Base-by-base conservation (phyloP, 345 rosid genomes). In the Acer campestre region DNA sequence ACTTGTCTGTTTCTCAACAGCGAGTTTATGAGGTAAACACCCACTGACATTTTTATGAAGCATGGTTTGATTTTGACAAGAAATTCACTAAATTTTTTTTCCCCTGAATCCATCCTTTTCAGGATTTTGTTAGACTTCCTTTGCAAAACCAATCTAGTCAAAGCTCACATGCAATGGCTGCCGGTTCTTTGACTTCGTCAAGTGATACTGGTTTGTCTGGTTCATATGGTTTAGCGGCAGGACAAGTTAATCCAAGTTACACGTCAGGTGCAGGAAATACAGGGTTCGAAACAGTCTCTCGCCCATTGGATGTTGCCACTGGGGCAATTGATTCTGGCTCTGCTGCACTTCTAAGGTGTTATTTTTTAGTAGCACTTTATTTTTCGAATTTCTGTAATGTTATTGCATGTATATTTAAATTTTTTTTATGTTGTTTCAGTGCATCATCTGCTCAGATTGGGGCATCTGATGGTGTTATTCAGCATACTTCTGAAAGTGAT, bases 61-160 rank as follows among this genome's bases (percentile, higher is more conserved):
- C 20, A 51, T 74, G 49, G 53, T 65, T 58, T 71, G 61, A 31
- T 71, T 22, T 68, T 64, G 3, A 68, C 76, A 75, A 76, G 76
- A 51, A 58, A 71, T 79, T 61, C 44, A 62, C 56, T 68, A 75
- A 69, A 61, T 14, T 29, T 42, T 64, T 75, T 38, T 51, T 27
- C 18, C 23, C 1, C 62, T 35, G 40, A 40, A 70, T 61, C 63
- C 48, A 59, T 66, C 31, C 29, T 63, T 84, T 86, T 72, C 83
- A 96, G 99, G 99, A 96, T 78, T 96, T 96, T 79, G 93, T 94
- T 84, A 91, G 97, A 82, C 94, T 92, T 86, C 99, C 98, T 48
- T 94, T 89, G 98, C 98, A 94, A 88, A 96, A 88, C 74, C 99
- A 91, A 74, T 91, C 98, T 58, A 83, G 79, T 82, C 95, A 89